Evolutionary conservation across 2,329 filamentous ascomycete species (phyloP).

Genomic region (Penicillium sp.): DNA sequence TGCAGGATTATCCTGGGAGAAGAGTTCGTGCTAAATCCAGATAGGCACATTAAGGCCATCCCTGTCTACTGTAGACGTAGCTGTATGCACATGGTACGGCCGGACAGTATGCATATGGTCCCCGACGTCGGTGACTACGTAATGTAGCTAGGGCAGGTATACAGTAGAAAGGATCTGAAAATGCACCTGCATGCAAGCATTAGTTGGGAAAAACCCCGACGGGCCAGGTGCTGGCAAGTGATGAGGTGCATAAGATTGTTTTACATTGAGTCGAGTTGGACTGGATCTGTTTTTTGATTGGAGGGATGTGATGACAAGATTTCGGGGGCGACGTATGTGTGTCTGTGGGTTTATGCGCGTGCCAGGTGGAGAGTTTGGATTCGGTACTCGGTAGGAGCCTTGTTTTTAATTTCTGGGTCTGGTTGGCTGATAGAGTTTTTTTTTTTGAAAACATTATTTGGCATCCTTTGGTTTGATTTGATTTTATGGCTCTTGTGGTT

Average conservation of each 20-base stretch:
- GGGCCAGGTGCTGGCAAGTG: neutral
- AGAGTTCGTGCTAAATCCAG: neutral
- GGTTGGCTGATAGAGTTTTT: neutral
- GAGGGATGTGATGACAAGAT: neutral
- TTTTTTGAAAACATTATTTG: neutral
- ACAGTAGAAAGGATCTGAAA: neutral
- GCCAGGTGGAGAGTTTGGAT: conserved; percentile 1
- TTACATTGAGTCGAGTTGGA: conserved; percentile 1
- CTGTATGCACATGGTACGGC: neutral
- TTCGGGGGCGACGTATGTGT: conserved; percentile 1
- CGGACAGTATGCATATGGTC: neutral
- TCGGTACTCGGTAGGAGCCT: conserved; percentile 2
- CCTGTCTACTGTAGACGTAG: neutral
- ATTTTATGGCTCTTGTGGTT: neutral
- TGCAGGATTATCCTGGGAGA: neutral
- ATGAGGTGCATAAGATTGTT: conserved; percentile 8
- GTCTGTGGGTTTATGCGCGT: conserved; percentile 1
- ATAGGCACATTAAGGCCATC: neutral
- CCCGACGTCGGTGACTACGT: neutral
- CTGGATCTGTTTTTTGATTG: neutral
- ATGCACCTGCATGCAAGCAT: neutral
- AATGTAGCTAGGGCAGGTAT: neutral
- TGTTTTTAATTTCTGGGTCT: neutral
- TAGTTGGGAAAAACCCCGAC: neutral
- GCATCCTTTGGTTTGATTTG: neutral